phyloP scores from a whole-genome alignment of 495 filamentous ascomycete genomes.

The Penicillium pulvis region DNA sequence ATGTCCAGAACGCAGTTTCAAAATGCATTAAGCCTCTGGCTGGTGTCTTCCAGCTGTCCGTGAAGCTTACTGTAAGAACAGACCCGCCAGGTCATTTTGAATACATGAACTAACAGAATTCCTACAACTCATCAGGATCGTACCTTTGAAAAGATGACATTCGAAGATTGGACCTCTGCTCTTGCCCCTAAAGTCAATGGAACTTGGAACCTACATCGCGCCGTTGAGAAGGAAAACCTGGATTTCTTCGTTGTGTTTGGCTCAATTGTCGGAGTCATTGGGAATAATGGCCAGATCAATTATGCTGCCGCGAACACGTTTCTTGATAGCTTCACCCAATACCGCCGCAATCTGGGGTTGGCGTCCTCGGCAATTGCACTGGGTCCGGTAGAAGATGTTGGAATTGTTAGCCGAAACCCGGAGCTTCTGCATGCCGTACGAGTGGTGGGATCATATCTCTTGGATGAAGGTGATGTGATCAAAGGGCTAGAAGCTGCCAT shows the following conservation, averaged over 20 bases:
- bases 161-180: background rate
- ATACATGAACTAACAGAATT: background rate
- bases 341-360: background rate
- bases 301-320: constrained; percentile 85
- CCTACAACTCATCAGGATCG: background rate
- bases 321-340: constrained; percentile 1
- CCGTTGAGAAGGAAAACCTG: background rate
- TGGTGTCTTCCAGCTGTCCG: constrained; percentile 29
- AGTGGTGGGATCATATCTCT: background rate
- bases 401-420: background rate
- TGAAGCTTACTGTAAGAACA: constrained; percentile 25
- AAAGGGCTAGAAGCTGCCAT: no score
- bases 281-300: constrained; percentile 93
- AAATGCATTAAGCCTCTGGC: no score
- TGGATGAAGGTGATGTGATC: no score
- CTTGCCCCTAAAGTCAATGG: constrained; percentile 1
- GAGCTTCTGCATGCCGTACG: background rate
- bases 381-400: background rate
- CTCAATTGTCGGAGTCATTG: constrained; percentile 59
- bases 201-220: constrained; percentile 3
- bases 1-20: constrained; percentile 13
- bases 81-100: background rate
- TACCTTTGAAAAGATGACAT: background rate
- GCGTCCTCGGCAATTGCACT: background rate
- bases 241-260: constrained; percentile 8